Percentiles rank a stretch among this genome's conserved stretches.
Evolutionary conservation across 768 basidiomycete species (phyloP).

Genomic region (Termitomyces sp.): DNA sequence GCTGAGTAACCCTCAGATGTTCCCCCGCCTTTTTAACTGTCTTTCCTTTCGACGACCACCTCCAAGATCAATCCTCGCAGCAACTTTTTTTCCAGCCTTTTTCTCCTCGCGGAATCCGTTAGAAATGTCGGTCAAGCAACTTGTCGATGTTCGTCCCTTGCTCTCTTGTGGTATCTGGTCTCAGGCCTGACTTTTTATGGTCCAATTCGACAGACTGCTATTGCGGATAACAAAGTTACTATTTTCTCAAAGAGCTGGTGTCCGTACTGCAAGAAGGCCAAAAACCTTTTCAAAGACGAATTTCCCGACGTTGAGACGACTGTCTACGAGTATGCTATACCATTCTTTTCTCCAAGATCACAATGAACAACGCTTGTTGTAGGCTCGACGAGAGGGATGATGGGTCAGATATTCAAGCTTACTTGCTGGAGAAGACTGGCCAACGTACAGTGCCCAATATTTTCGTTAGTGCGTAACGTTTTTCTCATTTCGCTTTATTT

Average conservation of each 20-base stretch:
- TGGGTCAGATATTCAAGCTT: conserved; percentile 60
- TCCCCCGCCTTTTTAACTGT: conserved; percentile 16
- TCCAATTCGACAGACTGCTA: conserved; percentile 32
- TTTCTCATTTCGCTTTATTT: not conserved
- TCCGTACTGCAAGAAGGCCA: conserved; percentile 48
- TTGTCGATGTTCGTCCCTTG: conserved; percentile 37
- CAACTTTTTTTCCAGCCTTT: conserved; percentile 25
- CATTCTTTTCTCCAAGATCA: not conserved
- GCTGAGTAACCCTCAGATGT: conserved; percentile 16
- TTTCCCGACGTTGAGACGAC: conserved; percentile 34
- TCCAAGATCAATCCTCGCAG: conserved; percentile 9
- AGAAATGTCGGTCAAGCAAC: conserved; percentile 34
- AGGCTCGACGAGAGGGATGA: conserved; percentile 63
- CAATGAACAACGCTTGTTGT: not conserved
- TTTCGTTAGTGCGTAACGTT: conserved; percentile 60
- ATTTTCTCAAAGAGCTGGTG: conserved; percentile 63
- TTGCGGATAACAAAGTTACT: conserved; percentile 46
- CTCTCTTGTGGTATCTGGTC: not conserved
- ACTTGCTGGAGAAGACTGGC: conserved; percentile 58
- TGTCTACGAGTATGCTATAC: conserved; percentile 43
- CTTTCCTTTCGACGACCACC: conserved; percentile 11
- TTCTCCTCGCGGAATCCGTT: conserved; percentile 25
- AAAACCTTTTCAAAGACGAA: conserved; percentile 37
- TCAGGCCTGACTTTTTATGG: conserved; percentile 1
- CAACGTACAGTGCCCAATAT: conserved; percentile 76